Evolutionary conservation across 192 early-diverging fungal species (phyloP), one percentile per base, ranked within the genome.

Genomic region (Radiomyces spectabilis): DNA sequence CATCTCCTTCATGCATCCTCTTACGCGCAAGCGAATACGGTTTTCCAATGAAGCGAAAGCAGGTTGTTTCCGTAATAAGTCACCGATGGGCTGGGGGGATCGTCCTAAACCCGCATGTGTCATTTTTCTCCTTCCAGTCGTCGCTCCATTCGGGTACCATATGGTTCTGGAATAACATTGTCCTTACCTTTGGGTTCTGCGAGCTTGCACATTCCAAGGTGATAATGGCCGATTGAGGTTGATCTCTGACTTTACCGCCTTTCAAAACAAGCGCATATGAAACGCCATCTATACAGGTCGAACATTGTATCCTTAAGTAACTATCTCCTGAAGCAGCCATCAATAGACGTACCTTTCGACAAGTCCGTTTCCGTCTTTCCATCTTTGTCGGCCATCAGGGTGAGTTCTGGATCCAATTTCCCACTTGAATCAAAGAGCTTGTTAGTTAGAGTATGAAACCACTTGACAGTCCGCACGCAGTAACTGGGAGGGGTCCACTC

Each of bases 271-370:
- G 38, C 4, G 43, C 27, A 49, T 63, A 63, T 31, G 35, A 37
- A 27, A 43, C 44, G 29, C 61, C 61, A 41, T 41, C 61, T 63
- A 50, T n/a, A n/a, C n/a, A n/a, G n/a, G n/a, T n/a, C n/a, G n/a
- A n/a, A n/a, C n/a, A n/a, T n/a, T n/a, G n/a, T n/a, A n/a, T n/a
- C n/a, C n/a, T n/a, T n/a, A n/a, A n/a, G n/a, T n/a, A n/a, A n/a
- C n/a, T n/a, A n/a, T n/a, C n/a, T n/a, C n/a, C n/a, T n/a, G n/a
- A n/a, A n/a, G n/a, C n/a, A 34, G 26, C 8, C 0, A 41, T 46
- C 18, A 12, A 43, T 22, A 19, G 1, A 10, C 4, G 25, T 40
- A 40, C 39, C 39, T 18, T 8, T 40, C 7, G 39, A 40, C 39
- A 40, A 7, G 8, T 40, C 39, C 21, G 15, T 19, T 40, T 2